Evolutionary conservation across 2,329 filamentous ascomycete genomes (phyloP), one percentile per base, ranked within the genome.

Genomic region (Emergomyces africanus): DNA sequence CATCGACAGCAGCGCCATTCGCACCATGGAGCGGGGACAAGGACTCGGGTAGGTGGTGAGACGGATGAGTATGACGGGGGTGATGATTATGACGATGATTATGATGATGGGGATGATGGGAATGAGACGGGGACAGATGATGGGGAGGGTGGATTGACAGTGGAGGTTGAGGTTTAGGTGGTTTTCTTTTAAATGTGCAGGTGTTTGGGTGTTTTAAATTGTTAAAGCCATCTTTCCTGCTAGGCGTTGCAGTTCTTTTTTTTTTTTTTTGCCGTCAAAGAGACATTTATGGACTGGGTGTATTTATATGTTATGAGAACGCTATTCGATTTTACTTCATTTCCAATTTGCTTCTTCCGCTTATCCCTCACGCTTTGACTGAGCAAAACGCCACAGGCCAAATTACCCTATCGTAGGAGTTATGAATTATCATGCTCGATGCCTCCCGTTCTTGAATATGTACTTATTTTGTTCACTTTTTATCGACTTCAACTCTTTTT

Each of bases 11-110:
- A 41, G n/a, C 54, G 41, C 6, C 28, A 30, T 28, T 55, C 37
- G 15, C 20, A 20, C 18, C 33, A 23, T 5, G 53, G 53, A 15
- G 14, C 50, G 62, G 78, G 83, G 60, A 79, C 80, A 5, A n/a
- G 51, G n/a, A 12, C 50, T 62, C 78, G 83, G 60, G 79, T 80
- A 3, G 41, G 20, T 12, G 49, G 23, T 20, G 59, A 49, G 42
- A 54, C 41, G 44, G 59, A 60, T 48, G 61, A 57, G 37, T 63
- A 64, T 56, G 60, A 63, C 57, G 60, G 53, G 6, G 61, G 61
- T 37, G 60, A 60, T 54, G 51, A 54, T 54, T 54, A 60, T 54
- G 48, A 50, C 2, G 48, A 50, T 10, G 61, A 62, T 42, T 54
- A 59, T 18, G 63, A 57, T 18, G 61, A 63, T 20, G 61, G 58